Conservation (phyloP, 768 basidiomycete species). For the Mycena galopus region DNA sequence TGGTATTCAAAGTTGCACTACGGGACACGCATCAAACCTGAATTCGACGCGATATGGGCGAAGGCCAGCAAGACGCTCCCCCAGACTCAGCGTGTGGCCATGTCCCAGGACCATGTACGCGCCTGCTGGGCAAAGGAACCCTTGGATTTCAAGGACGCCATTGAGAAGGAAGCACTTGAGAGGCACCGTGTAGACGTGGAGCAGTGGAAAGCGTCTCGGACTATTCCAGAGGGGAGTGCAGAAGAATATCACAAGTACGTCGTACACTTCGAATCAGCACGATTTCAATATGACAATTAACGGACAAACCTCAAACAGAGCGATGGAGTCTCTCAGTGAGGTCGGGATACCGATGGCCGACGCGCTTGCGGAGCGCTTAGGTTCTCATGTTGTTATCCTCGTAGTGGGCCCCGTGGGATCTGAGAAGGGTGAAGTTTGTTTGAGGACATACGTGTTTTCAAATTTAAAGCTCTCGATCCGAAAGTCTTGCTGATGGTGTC, state of each 20-base stretch:
- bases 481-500: neutral
- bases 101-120: neutral
- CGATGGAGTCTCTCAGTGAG: neutral
- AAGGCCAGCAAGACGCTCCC: neutral
- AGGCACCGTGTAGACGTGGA: neutral
- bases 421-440: neutral
- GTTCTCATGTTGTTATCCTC: neutral
- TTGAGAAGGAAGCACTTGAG: neutral
- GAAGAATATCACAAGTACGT: constrained; percentile 13
- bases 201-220: neutral
- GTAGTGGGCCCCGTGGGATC: neutral
- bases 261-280: too few species aligned
- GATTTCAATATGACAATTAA: too few species aligned
- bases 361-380: neutral
- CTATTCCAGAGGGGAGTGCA: neutral
- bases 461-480: neutral
- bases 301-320: neutral
- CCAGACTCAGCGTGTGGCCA: neutral
- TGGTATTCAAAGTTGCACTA: constrained; percentile 20
- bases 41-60: constrained; percentile 18
- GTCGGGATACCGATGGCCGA: neutral
- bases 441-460: neutral
- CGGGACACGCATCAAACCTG: constrained; percentile 8
- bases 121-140: neutral
- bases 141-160: neutral